Percentiles rank a stretch among this genome's conserved stretches.
Evolutionary conservation across 768 basidiomycete species (phyloP).

Genomic region (Phlebiopsis flavidoalba): DNA sequence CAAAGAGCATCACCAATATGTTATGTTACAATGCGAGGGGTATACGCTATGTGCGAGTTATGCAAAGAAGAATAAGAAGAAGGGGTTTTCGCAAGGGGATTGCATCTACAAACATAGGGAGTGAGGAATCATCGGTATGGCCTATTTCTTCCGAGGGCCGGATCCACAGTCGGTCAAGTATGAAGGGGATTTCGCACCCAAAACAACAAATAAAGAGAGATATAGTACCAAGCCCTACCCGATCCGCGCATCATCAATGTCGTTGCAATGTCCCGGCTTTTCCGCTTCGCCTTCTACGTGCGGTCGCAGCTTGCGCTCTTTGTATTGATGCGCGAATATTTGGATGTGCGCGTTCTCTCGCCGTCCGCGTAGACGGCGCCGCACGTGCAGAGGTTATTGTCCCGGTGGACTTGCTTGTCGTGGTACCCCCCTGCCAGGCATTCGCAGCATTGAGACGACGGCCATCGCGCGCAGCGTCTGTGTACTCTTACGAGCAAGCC

Average conservation of each 20-base stretch:
- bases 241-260: constrained; percentile 13
- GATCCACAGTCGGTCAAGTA: too few relatives aligned
- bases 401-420: constrained; percentile 7
- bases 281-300: constrained; percentile 51
- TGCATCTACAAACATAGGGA: background rate
- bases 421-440: constrained; percentile 22
- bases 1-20: too few relatives aligned
- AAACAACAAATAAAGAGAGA: too few relatives aligned
- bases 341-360: constrained; percentile 9
- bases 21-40: background rate
- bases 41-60: background rate
- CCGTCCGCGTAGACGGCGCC: constrained; percentile 10
- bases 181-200: too few relatives aligned
- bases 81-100: background rate
- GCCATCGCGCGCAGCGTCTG: constrained; percentile 57
- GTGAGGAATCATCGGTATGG: background rate
- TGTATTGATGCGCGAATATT: constrained; percentile 36
- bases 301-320: constrained; percentile 43
- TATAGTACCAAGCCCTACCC: too few relatives aligned
- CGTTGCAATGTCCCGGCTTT: constrained; percentile 37
- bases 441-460: constrained; percentile 35
- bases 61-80: background rate
- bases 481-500: constrained; percentile 25
- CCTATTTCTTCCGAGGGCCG: too few relatives aligned
- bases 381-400: background rate